These are phyloP conservation scores for Apiospora sp. DNA, from an alignment of 2,329 filamentous ascomycete species.

Conservation along the genomic window DNA sequence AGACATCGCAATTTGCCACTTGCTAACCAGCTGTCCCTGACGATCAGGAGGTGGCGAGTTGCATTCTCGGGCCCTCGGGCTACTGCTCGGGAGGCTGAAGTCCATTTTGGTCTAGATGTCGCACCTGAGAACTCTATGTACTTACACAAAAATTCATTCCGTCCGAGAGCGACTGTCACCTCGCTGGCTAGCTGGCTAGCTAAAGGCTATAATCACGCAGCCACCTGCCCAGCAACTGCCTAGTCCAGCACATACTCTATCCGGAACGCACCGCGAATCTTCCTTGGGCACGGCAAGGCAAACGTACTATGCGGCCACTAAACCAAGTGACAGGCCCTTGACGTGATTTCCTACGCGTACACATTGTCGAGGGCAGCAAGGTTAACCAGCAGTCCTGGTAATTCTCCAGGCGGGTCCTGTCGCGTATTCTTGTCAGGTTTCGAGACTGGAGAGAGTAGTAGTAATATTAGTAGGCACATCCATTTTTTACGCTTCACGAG, in stretches of 20 bases:
- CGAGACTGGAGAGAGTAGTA: not conserved
- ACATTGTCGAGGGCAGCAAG: not conserved
- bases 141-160: not conserved
- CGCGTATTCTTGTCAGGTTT: slow-evolving; percentile 6
- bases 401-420: not conserved
- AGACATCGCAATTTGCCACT: slow-evolving; percentile 25
- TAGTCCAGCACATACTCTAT: not conserved
- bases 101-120: not conserved
- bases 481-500: slow-evolving; percentile 1
- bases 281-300: not conserved
- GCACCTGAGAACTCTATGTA: not conserved
- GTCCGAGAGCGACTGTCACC: not conserved
- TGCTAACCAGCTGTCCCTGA: slow-evolving; percentile 27
- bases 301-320: not conserved
- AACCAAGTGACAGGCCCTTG: slow-evolving; percentile 7
- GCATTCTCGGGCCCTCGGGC: not conserved
- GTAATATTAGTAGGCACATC: not conserved
- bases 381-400: not conserved
- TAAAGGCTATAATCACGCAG: not conserved
- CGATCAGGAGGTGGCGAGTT: slow-evolving; percentile 29
- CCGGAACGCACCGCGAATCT: not conserved
- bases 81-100: not conserved
- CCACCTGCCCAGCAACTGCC: not conserved
- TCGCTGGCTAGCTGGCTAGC: not conserved
- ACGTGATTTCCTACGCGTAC: not conserved